These are phyloP conservation scores for Blastomyces silverae DNA, from an alignment of 2,329 filamentous ascomycete genomes.

Conservation along the genomic window DNA sequence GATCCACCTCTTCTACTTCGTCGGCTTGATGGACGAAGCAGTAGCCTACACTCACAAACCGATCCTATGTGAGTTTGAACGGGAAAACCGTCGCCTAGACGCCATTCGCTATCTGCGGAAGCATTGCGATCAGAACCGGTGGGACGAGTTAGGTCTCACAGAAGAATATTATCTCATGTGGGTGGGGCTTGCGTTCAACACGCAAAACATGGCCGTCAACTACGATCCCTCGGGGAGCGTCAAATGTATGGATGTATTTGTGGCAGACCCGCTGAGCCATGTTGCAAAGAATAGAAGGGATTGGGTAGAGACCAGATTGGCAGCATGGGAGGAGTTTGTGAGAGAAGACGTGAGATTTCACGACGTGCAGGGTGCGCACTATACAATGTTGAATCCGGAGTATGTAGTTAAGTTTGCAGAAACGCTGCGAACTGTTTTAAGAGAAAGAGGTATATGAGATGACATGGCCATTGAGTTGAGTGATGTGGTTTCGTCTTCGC, in stretches of 20 bases:
- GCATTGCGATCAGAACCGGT: slow-evolving; percentile 21
- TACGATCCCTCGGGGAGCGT: slow-evolving; percentile 40
- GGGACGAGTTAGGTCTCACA: slow-evolving; percentile 32
- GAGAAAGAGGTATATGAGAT: slow-evolving; percentile 6
- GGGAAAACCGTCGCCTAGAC: slow-evolving; percentile 5
- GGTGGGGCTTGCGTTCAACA: slow-evolving; percentile 27
- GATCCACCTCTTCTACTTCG: slow-evolving; percentile 37
- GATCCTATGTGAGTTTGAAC: slow-evolving; percentile 22
- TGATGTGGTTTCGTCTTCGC: too few relatives aligned
- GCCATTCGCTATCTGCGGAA: slow-evolving; percentile 14
- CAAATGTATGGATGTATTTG: slow-evolving; percentile 37
- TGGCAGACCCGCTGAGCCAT: slow-evolving; percentile 30
- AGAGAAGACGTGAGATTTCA: slow-evolving; percentile 25
- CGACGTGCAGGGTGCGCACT: slow-evolving; percentile 31
- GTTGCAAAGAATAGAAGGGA: slow-evolving; percentile 25
- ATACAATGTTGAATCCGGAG: slow-evolving; percentile 32
- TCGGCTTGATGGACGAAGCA: slow-evolving; percentile 34
- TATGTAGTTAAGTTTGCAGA: slow-evolving; percentile 23
- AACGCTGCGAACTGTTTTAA: not conserved
- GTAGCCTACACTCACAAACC: slow-evolving; percentile 16
- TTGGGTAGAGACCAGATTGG: slow-evolving; percentile 23
- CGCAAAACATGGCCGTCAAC: slow-evolving; percentile 35
- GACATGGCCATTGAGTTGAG: not conserved
- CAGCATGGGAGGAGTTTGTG: slow-evolving; percentile 30
- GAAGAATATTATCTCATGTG: slow-evolving; percentile 23